phyloP scores from a whole-genome alignment of 2,329 filamentous ascomycete genomes.

The Ceratocystis eucalypticola region DNA sequence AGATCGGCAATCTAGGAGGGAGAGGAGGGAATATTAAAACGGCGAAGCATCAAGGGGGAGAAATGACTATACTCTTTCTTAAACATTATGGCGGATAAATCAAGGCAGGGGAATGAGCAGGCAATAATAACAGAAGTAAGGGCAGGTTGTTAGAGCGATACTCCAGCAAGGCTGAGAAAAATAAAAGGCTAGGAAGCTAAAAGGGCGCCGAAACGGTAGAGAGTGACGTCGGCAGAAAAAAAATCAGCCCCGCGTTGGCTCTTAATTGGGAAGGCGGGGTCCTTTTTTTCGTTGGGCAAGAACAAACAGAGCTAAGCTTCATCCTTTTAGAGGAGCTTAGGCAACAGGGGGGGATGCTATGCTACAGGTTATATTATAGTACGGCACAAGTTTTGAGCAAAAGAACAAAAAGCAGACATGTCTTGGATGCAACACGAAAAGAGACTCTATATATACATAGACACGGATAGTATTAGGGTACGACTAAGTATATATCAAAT shows the following conservation, averaged over 20 bases:
- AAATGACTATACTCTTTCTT: constrained; percentile 65
- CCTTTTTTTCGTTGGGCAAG: not conserved
- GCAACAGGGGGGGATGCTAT: not conserved
- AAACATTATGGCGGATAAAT: constrained; percentile 51
- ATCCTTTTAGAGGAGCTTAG: not conserved
- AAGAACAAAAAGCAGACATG: not conserved
- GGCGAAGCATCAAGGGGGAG: constrained; percentile 1
- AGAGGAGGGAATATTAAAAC: not conserved
- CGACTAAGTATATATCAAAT: too few relatives aligned
- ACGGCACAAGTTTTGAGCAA: not conserved
- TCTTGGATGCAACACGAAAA: too few relatives aligned
- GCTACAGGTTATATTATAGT: not conserved
- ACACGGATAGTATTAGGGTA: not conserved
- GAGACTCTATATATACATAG: not conserved
- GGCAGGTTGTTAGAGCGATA: not conserved
- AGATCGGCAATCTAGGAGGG: not conserved
- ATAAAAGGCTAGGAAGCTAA: not conserved
- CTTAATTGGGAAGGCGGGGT: constrained; percentile 16
- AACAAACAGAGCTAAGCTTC: not conserved
- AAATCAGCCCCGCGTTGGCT: constrained; percentile 17
- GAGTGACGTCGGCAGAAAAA: constrained; percentile 16
- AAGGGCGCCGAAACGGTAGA: not conserved
- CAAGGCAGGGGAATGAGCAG: not conserved
- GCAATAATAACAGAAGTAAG: not conserved
- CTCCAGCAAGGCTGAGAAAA: not conserved